Base-by-base conservation (phyloP, 2,329 filamentous ascomycete species). In the Fusarium austroafricanum region DNA sequence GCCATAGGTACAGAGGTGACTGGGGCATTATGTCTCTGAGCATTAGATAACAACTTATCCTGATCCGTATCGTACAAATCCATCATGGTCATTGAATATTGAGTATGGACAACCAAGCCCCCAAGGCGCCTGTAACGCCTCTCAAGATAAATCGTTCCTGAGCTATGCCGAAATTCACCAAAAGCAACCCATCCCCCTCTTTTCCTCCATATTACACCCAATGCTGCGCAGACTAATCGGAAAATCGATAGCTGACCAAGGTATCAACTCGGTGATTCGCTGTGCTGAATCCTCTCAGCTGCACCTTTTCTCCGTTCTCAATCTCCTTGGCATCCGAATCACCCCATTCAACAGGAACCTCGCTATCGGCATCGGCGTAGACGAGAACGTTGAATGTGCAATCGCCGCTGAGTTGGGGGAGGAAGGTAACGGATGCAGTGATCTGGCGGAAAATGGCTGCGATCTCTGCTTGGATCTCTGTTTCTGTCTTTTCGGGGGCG, bases 331-430 rank as follows among this genome's bases (percentile, higher is more conserved):
- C 94, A 79, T 98, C 96, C 72, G 93, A 97, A 81, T 99, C 96
- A 45, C 96, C 96, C 96, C 96, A 99, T 79, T 99, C 96, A 60
- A 99, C 90, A 6, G 96, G 96, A 15, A 99, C 96, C 46, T 98
- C 95, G 60, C 92, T 96, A 80, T 98, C 94, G 18, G 94, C 94
- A 77, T 99, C 95, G 52, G 96, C 96, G 77, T 99, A 99, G 5
- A 99, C 96, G 39, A 99, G 87, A 46, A 99, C 95, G 76, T 99
- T 99, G 85, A 99, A 99, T 12, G 96, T 98, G 84, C 95, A 99
- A 79, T 97, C 92, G 39, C 94, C 94, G 66, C 63, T 76, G 8
- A 99, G 87, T 82, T 98, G 94, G 0, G 96, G 96, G 14, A 99
- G 83, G 78, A 99, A 99, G 1, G 96, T 98, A 55, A 99, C 96